Conservation (phyloP, 257 asterid species). For the Echium plantagineum region DNA sequence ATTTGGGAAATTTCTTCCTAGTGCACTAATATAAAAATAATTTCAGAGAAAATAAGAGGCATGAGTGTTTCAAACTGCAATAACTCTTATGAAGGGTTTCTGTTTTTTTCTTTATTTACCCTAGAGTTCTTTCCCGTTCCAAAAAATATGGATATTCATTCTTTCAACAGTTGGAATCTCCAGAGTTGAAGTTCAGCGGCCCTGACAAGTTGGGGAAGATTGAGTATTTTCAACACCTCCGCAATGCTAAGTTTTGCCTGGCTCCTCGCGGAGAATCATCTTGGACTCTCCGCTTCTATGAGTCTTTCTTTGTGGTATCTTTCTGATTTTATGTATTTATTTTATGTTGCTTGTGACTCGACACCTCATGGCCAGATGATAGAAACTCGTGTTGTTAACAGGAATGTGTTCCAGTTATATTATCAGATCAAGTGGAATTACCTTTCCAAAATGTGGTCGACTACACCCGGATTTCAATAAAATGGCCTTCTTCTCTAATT, state of each 20-base stretch:
- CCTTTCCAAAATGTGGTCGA: slow-evolving; percentile 77
- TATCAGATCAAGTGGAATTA: slow-evolving; percentile 85
- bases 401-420: slow-evolving; percentile 91
- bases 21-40: not conserved
- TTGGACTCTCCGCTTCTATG: slow-evolving; percentile 99
- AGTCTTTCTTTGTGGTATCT: slow-evolving; percentile 90
- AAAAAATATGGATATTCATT: slow-evolving; percentile 43
- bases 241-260: slow-evolving; percentile 85
- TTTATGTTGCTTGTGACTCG: not conserved
- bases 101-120: no score
- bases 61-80: not conserved
- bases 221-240: slow-evolving; percentile 82
- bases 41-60: not conserved
- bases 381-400: slow-evolving; percentile 22
- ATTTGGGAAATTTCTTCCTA: not conserved
- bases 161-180: slow-evolving; percentile 94
- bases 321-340: slow-evolving; percentile 8
- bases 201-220: slow-evolving; percentile 67
- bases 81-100: no score
- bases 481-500: slow-evolving; percentile 77
- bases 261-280: slow-evolving; percentile 99
- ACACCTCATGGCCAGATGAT: slow-evolving; percentile 5
- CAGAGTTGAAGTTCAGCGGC: slow-evolving; percentile 92
- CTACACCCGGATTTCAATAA: slow-evolving; percentile 71
- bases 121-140: slow-evolving; percentile 2